Evolutionary conservation across 2,329 filamentous ascomycete genomes (phyloP).

Genomic region (Fusarium annulatum): DNA sequence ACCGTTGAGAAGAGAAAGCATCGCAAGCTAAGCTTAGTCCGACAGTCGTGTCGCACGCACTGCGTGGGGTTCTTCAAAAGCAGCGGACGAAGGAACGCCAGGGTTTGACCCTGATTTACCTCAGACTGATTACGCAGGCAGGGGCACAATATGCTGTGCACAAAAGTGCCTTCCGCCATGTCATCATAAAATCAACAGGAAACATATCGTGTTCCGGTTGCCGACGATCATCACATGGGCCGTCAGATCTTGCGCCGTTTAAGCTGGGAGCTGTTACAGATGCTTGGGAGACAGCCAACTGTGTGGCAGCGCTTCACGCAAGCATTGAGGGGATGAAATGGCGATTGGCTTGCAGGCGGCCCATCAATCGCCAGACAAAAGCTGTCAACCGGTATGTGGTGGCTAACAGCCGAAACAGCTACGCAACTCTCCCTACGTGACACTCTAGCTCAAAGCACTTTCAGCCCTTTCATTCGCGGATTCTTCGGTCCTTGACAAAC

Average conservation of each 20-base stretch:
- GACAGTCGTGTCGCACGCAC: not conserved
- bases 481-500: conserved; percentile 4
- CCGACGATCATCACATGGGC: conserved; percentile 25
- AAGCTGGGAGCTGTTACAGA: conserved; percentile 29
- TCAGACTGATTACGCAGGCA: conserved; percentile 36
- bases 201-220: conserved; percentile 32
- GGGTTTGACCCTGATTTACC: conserved; percentile 15
- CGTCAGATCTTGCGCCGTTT: conserved; percentile 15
- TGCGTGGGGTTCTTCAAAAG: not conserved
- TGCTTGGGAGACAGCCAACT: conserved; percentile 12
- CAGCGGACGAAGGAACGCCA: conserved; percentile 3
- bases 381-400: not conserved
- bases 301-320: not conserved
- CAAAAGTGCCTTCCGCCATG: conserved; percentile 16
- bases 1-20: not conserved
- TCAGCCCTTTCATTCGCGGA: not conserved
- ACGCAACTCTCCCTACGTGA: not conserved
- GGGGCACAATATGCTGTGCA: conserved; percentile 13
- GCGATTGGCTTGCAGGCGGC: not conserved
- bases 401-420: conserved; percentile 10
- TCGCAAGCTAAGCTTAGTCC: conserved; percentile 17
- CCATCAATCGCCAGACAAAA: not conserved
- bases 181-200: conserved; percentile 28
- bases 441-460: not conserved
- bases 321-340: conserved; percentile 2